These are phyloP conservation scores for Verticillium klebahnii DNA, from an alignment of 2,329 filamentous ascomycete genomes.

Conservation along the genomic window DNA sequence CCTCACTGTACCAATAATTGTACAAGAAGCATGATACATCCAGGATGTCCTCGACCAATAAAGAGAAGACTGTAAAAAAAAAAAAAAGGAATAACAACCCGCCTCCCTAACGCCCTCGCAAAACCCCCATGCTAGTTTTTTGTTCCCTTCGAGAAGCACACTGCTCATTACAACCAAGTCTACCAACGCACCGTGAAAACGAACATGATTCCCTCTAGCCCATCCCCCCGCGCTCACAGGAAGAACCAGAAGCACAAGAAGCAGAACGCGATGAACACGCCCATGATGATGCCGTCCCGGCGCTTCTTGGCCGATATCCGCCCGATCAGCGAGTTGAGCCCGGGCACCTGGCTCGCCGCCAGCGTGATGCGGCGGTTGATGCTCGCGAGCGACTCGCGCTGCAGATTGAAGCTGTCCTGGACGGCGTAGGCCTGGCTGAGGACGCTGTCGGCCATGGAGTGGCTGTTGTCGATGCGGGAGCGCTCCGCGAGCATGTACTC, in stretches of 20 bases:
- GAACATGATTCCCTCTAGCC: no score
- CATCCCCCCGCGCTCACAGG: conserved; percentile 24
- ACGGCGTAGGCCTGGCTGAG: conserved; percentile 95
- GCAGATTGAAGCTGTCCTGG: conserved; percentile 82
- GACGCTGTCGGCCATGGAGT: conserved; percentile 84
- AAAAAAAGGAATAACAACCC: neutral
- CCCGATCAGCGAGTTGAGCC: conserved; percentile 85
- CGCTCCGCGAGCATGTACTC: conserved; percentile 98
- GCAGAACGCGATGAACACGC: conserved; percentile 85
- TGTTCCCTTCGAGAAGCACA: conserved; percentile 7
- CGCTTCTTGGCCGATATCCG: conserved; percentile 94
- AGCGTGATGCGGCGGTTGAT: conserved; percentile 88
- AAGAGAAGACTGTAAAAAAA: neutral
- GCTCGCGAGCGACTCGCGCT: conserved; percentile 81
- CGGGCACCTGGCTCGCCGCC: conserved; percentile 86
- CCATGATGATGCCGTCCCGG: conserved; percentile 91
- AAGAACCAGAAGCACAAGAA: conserved; percentile 83
- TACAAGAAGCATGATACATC: conserved; percentile 8
- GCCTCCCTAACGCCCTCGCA: conserved; percentile 12
- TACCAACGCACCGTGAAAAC: neutral
- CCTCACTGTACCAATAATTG: conserved; percentile 9
- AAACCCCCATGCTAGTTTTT: conserved; percentile 10
- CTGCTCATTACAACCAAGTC: neutral
- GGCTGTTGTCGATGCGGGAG: conserved; percentile 77
- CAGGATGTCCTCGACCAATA: conserved; percentile 11